A percentile compares a stretch with the other conserved stretches of the same genome.
Evolutionary conservation across 805 yeast species (phyloP).

Genomic region (Lachancea meyersii): DNA sequence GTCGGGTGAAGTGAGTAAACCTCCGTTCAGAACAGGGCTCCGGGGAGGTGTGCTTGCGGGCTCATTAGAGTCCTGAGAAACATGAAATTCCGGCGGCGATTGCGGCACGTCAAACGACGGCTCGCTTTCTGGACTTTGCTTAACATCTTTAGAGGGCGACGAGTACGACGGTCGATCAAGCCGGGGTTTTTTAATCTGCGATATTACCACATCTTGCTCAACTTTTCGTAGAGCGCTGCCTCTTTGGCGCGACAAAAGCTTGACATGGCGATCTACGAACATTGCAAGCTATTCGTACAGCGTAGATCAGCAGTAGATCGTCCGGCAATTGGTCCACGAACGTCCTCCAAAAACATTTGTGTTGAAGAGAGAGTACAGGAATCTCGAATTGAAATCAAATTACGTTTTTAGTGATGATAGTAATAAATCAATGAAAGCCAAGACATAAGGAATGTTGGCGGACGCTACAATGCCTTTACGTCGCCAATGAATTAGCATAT

Average conservation of each 20-base stretch:
- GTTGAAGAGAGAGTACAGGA: too few species aligned
- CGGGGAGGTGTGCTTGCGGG: conserved; percentile 1
- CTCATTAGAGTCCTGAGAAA: background rate
- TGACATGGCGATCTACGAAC: conserved; percentile 23
- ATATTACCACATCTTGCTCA: conserved; percentile 15
- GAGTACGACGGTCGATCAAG: conserved; percentile 10
- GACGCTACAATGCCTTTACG: too few species aligned
- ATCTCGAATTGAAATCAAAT: too few species aligned
- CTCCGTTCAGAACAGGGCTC: background rate
- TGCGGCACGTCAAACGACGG: background rate
- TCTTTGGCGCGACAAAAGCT: conserved; percentile 28
- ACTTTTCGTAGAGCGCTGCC: conserved; percentile 27
- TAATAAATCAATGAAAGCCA: too few species aligned
- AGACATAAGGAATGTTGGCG: too few species aligned
- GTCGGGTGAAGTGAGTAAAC: background rate
- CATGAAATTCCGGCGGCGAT: conserved; percentile 1
- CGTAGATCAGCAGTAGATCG: background rate
- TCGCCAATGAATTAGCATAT: too few species aligned
- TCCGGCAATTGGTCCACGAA: too few species aligned
- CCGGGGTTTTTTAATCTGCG: conserved; percentile 4
- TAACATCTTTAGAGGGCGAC: conserved; percentile 9
- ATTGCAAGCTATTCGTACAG: background rate
- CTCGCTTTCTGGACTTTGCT: background rate
- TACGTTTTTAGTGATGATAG: too few species aligned
- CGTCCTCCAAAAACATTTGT: too few species aligned